Conservation (phyloP, 1,284 basidiomycete species). For the Microbotryomycetes sp. region DNA sequence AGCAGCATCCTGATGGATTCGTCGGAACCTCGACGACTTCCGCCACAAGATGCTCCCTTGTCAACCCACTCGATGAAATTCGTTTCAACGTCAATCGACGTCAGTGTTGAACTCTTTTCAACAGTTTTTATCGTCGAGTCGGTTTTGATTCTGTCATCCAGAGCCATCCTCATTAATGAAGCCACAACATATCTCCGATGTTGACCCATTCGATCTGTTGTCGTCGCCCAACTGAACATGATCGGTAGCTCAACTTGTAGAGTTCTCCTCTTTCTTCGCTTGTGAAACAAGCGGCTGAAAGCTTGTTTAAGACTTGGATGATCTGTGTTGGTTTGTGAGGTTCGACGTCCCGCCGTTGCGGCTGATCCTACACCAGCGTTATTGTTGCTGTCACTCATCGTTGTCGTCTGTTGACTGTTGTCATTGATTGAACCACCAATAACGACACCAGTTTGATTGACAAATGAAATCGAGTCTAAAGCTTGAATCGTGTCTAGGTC, state of each 20-base stretch:
- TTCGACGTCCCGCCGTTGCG: too few relatives aligned
- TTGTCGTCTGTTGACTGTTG: too few relatives aligned
- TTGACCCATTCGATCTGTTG: constrained; percentile 6
- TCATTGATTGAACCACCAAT: too few relatives aligned
- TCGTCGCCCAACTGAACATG: constrained; percentile 28
- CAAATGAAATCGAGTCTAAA: constrained; percentile 27
- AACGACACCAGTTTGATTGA: too few relatives aligned
- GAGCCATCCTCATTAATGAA: constrained; percentile 15
- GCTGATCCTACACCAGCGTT: too few relatives aligned
- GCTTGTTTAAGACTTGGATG: not conserved
- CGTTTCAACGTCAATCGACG: constrained; percentile 2
- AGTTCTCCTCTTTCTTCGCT: not conserved
- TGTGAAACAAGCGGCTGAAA: not conserved
- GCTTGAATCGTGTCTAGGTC: constrained; percentile 12
- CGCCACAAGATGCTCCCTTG: not conserved
- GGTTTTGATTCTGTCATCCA: too few relatives aligned
- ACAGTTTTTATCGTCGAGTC: too few relatives aligned
- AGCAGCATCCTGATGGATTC: constrained; percentile 6
- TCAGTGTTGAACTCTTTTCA: not conserved
- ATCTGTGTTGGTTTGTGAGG: not conserved
- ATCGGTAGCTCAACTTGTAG: constrained; percentile 13
- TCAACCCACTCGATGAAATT: constrained; percentile 16
- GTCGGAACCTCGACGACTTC: not conserved
- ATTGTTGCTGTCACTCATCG: too few relatives aligned
- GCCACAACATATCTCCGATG: constrained; percentile 26